A percentile compares a stretch with the other conserved stretches of the same genome.
phyloP scores from a whole-genome alignment of 768 basidiomycete species.

The Psilocybe subaeruginosa region DNA sequence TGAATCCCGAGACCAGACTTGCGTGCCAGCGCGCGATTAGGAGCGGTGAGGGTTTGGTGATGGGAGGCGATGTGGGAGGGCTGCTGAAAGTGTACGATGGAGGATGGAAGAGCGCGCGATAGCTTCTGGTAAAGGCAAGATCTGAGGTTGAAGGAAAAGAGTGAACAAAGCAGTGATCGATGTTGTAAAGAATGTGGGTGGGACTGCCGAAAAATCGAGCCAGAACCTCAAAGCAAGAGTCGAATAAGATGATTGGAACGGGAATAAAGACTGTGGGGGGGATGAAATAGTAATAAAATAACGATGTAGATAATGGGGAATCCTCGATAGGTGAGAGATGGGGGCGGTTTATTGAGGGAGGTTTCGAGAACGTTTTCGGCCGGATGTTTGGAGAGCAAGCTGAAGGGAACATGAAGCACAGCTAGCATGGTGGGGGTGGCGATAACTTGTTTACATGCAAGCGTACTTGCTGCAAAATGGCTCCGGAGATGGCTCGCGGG shows the following conservation, averaged over 20 bases:
- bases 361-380: not conserved
- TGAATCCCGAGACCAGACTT: not conserved
- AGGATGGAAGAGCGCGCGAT: not conserved
- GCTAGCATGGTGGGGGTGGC: constrained; percentile 3
- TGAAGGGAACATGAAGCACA: constrained; percentile 2
- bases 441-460: constrained; percentile 20
- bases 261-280: constrained; percentile 7
- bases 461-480: constrained; percentile 15
- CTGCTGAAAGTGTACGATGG: not conserved
- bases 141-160: not conserved
- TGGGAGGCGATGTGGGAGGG: not conserved
- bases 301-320: not conserved
- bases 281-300: constrained; percentile 2
- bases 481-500: constrained; percentile 24
- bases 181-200: not conserved
- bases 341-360: not conserved
- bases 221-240: not conserved
- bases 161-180: not conserved
- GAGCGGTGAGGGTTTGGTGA: not conserved
- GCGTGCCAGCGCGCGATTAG: constrained; percentile 10
- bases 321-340: no score
- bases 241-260: not conserved
- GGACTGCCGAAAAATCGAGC: not conserved
- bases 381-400: not conserved
- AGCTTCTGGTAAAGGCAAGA: not conserved